Evolutionary conservation across 2,329 filamentous ascomycete genomes (phyloP).

Genomic region (Fusarium torulosum): DNA sequence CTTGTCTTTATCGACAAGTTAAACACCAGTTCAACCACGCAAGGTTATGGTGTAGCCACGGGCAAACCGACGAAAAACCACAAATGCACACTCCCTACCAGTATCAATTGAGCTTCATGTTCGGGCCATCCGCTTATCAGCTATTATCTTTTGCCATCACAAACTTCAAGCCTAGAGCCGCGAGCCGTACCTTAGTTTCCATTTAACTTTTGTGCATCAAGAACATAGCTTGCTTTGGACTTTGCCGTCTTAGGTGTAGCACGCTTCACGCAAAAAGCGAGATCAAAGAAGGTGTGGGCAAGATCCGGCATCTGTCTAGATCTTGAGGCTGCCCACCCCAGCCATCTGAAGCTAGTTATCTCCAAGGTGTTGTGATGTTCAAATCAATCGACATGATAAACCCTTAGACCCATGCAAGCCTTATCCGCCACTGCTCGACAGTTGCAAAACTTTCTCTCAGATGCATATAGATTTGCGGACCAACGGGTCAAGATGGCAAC

Average conservation of each 20-base stretch:
- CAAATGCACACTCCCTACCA: constrained; percentile 44
- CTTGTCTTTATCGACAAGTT: constrained; percentile 23
- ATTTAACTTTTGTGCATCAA: constrained; percentile 13
- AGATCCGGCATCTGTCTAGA: constrained; percentile 39
- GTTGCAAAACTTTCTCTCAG: constrained; percentile 13
- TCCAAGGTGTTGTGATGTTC: constrained; percentile 28
- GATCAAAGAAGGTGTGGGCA: constrained; percentile 35
- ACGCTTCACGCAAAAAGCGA: background rate
- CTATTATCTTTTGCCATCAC: constrained; percentile 4
- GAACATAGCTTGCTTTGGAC: constrained; percentile 15
- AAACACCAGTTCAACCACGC: constrained; percentile 28
- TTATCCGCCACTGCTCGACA: constrained; percentile 29
- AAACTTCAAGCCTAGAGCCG: constrained; percentile 7
- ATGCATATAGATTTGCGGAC: constrained; percentile 17
- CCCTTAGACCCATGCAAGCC: constrained; percentile 14
- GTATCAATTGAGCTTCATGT: constrained; percentile 20
- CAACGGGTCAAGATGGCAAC: constrained; percentile 18
- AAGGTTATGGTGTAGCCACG: constrained; percentile 8
- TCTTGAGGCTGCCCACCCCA: constrained; percentile 10
- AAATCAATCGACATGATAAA: constrained; percentile 9
- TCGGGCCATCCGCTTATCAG: constrained; percentile 20
- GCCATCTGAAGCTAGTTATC: constrained; percentile 9
- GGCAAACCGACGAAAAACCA: constrained; percentile 13
- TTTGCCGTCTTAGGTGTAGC: constrained; percentile 29
- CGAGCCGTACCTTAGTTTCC: constrained; percentile 19